Conservation (phyloP, 2,329 filamentous ascomycete genomes). For the Triangularia verruculosa region DNA sequence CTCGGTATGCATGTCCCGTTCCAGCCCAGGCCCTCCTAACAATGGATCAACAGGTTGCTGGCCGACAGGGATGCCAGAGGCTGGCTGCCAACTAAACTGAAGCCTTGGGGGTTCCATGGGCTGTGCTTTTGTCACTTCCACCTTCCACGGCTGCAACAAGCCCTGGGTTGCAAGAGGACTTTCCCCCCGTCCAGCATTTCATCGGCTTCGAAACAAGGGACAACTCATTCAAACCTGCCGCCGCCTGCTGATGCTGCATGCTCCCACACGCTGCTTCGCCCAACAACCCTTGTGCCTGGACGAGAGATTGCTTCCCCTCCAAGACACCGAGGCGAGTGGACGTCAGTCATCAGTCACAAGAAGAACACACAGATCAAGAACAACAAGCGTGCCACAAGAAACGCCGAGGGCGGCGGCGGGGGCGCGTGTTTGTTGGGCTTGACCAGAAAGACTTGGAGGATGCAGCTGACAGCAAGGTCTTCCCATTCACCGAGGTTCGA, state of each 20-base stretch:
- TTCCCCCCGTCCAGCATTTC: not conserved
- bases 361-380: not conserved
- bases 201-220: slow-evolving; percentile 11
- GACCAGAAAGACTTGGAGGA: slow-evolving; percentile 5
- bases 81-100: not conserved
- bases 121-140: not conserved
- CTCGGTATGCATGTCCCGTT: not conserved
- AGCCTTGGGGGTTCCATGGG: not conserved
- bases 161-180: not conserved
- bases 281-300: not conserved
- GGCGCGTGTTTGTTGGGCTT: not conserved
- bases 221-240: slow-evolving; percentile 5
- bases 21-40: not conserved
- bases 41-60: not conserved
- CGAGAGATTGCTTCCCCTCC: not conserved
- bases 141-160: not conserved
- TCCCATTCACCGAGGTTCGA: not conserved
- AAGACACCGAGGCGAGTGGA: not conserved
- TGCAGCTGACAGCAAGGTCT: slow-evolving; percentile 8
- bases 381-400: slow-evolving; percentile 15
- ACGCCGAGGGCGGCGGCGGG: slow-evolving; percentile 7
- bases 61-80: not conserved
- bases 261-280: not conserved
- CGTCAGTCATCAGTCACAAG: slow-evolving; percentile 1
- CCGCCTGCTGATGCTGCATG: not conserved